Evolutionary conservation across 805 yeast species (phyloP), one percentile per base, ranked within the genome.

Genomic region (Ogataea nakhonphanomensis): DNA sequence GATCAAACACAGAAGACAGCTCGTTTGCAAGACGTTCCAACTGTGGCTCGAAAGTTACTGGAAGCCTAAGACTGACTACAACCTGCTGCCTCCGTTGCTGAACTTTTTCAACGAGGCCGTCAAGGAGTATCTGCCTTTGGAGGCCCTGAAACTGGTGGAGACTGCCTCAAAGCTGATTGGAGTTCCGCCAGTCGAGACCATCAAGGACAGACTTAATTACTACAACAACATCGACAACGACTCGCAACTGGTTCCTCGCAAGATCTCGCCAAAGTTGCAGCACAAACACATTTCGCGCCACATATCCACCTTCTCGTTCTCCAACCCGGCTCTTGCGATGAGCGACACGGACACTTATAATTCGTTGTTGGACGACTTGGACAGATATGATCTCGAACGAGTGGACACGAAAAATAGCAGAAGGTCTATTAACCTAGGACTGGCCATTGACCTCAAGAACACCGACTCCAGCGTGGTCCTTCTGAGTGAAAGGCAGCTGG

Each of bases 11-110:
- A 72, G 93, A 58, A 67, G 91, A 55, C 76, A 78, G 45, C 62
- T 83, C 33, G 79, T 88, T 28, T 78, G 82, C 49, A 77, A 75
- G 48, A 70, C 83, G 59, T 76, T 89, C 56, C 84, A 79, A 58
- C 67, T 77, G 25, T 91, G 99, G 99, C 65, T 91, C 60, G 95
- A 88, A 60, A 81, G 93, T 37, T 89, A 84, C 58, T 91, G 96
- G 96, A 77, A 80, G 47, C 76, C 74, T 34, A 69, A 72, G 30
- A 39, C 62, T 5, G 95, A 89, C 58, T 75, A 74, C 45, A 63
- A 61, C 20, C 66, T 81, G 28, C 64, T 89, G 33, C 78, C 93
- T 9, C 81, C 87, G 0, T 64, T 88, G 53, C 72, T 84, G 32
- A 84, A 84, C 54, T 84, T 88, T 56, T 81, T 86, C 55, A 85